Conservation (phyloP, 176 grass and related monocot species). For the Microstegium vimineum region DNA sequence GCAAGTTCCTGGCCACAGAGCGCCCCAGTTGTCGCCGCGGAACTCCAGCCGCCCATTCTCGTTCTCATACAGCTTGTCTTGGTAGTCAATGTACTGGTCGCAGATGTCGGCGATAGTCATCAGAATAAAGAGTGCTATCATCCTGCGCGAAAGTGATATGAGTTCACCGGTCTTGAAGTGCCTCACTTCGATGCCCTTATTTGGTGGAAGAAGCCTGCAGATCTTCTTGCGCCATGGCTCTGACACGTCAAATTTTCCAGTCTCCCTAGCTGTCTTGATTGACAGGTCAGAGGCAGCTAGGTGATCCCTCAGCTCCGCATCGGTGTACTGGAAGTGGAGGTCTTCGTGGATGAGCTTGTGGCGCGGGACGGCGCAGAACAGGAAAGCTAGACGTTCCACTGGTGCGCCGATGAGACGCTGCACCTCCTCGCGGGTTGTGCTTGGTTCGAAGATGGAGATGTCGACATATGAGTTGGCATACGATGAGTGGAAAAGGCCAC, state of each 20-base stretch:
- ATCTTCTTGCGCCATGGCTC: conserved; percentile 48
- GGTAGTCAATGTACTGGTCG: conserved; percentile 23
- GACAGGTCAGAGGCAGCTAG: conserved; percentile 41
- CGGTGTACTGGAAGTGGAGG: conserved; percentile 50
- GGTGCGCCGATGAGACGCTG: conserved; percentile 32
- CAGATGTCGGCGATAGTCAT: conserved; percentile 16
- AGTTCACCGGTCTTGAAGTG: conserved; percentile 10
- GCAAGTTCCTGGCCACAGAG: conserved; percentile 18
- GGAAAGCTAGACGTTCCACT: conserved; percentile 53
- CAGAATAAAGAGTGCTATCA: neutral
- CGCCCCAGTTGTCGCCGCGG: neutral
- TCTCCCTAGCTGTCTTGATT: conserved; percentile 30
- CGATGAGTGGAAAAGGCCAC: conserved; percentile 63
- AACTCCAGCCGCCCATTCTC: conserved; percentile 18
- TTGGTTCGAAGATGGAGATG: conserved; percentile 55
- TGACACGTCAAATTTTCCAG: neutral
- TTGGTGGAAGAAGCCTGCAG: conserved; percentile 20
- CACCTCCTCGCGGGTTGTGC: conserved; percentile 35
- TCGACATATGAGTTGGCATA: conserved; percentile 74
- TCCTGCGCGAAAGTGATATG: conserved; percentile 4
- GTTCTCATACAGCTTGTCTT: neutral
- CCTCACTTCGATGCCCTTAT: neutral
- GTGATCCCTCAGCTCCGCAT: conserved; percentile 41
- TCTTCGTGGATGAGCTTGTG: conserved; percentile 50
- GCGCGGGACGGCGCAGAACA: conserved; percentile 54